A percentile compares a stretch with the other conserved stretches of the same genome.
Evolutionary conservation across 495 filamentous ascomycete genomes (phyloP).

Genomic region (Hypoxylon perforatum): DNA sequence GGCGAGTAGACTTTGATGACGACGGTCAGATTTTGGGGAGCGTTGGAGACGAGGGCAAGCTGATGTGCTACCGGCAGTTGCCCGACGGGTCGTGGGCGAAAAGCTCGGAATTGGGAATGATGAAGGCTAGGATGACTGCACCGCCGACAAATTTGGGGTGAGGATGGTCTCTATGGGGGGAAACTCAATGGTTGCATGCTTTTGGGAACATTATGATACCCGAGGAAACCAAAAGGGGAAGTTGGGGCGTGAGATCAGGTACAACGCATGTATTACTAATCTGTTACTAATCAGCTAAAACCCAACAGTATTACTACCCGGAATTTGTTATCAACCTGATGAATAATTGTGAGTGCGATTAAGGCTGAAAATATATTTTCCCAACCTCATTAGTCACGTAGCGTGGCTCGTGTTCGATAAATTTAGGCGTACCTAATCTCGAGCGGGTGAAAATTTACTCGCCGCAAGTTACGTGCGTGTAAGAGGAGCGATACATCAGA

Average conservation of each 20-base stretch:
- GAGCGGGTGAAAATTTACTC: too few relatives aligned
- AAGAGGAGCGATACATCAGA: too few relatives aligned
- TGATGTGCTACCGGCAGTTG: constrained; percentile 66
- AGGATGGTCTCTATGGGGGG: not conserved
- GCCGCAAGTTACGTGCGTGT: too few relatives aligned
- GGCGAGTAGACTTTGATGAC: constrained; percentile 70
- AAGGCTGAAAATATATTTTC: too few relatives aligned
- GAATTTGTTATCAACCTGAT: too few relatives aligned
- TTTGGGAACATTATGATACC: not conserved
- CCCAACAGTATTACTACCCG: too few relatives aligned
- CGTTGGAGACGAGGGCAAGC: constrained; percentile 69
- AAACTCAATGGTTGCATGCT: not conserved
- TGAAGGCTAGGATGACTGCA: constrained; percentile 58
- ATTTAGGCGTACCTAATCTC: too few relatives aligned
- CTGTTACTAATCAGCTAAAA: too few relatives aligned
- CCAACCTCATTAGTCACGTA: too few relatives aligned
- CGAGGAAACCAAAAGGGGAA: not conserved
- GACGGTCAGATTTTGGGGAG: constrained; percentile 69
- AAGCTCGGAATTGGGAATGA: constrained; percentile 65
- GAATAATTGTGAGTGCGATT: too few relatives aligned
- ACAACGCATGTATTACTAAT: not conserved
- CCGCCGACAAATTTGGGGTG: constrained; percentile 32
- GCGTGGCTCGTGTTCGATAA: too few relatives aligned
- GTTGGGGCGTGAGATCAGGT: not conserved
- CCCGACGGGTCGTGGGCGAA: constrained; percentile 66